These are phyloP conservation scores for Neofusicoccum sp. DNA, from an alignment of 2,329 filamentous ascomycete genomes.

Conservation along the genomic window DNA sequence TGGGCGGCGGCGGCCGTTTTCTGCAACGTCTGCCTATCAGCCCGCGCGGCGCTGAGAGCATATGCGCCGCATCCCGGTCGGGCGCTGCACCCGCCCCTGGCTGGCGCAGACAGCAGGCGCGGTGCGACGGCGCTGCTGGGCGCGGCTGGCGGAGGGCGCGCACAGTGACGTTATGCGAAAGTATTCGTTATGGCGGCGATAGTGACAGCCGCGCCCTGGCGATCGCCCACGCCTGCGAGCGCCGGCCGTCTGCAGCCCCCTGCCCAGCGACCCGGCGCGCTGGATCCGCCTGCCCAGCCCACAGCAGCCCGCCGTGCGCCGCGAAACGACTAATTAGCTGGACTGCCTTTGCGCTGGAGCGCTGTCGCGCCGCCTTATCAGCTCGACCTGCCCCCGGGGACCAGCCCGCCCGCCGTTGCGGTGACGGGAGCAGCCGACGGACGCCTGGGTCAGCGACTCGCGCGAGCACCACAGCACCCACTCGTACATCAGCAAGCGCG, in stretches of 20 bases:
- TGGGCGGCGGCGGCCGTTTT: neutral
- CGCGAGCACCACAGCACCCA: no score
- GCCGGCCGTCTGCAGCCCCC: neutral
- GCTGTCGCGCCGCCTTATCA: constrained; percentile 1
- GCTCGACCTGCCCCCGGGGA: neutral
- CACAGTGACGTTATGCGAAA: constrained; percentile 10
- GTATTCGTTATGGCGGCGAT: constrained; percentile 13
- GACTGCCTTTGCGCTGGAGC: constrained; percentile 1
- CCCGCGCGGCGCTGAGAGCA: neutral
- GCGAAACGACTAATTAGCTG: constrained; percentile 8
- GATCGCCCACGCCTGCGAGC: neutral
- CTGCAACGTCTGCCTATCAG: constrained; percentile 9
- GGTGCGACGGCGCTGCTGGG: neutral
- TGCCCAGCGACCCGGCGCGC: neutral
- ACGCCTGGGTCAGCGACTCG: neutral
- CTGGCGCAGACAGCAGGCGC: neutral
- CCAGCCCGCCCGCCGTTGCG: neutral
- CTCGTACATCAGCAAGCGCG: constrained; percentile 13
- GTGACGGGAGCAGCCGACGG: constrained; percentile 8
- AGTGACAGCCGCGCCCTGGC: neutral
- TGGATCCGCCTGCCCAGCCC: neutral
- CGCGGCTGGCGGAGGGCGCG: neutral
- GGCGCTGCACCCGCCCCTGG: neutral
- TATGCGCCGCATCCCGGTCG: neutral
- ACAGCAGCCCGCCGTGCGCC: neutral